Evolutionary conservation across 352 stramenopile genomes (phyloP), one percentile per base, ranked within the genome.

Genomic region (Blastocystis sp.): DNA sequence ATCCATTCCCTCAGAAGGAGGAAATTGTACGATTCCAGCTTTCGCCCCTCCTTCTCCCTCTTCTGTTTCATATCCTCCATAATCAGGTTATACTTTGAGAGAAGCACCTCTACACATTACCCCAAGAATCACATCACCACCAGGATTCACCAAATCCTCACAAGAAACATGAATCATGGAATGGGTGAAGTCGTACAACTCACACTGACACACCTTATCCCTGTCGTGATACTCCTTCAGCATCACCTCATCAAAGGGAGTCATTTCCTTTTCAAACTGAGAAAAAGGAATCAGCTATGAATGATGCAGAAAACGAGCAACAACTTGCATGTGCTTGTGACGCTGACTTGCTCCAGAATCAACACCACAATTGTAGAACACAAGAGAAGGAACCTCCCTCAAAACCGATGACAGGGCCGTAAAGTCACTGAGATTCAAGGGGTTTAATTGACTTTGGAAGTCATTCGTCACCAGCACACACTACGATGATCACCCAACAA

Each of bases 321-420:
- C n/a, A 56, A 87, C 77, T 76, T 87, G 77, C 11, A 87, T 87
- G 56, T 87, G 77, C 43, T 87, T 87, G 53, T 87, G 77, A 21
- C 52, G 61, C 56, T 87, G 77, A 76, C 77, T 87, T 38, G 77
- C 77, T 59, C 77, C 77, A 2, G 77, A 87, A 45, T 87, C 62
- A n/a, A 87, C 65, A 11, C 77, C 77, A 87, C 77, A 87, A 87
- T 87, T 87, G 56, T 62, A 87, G 41, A 87, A 87, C 41, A 87
- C 77, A 2, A 87, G n/a, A 0, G 77, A 87, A 62, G 38, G 77
- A 62, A 87, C 43, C n/a, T 87, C 48, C 2, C 38, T 52, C 14
- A 87, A 21, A 62, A 87, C 21, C 17, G 45, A 52, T 3, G 65
- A 76, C 34, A 87, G 21, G 2, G 11, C 14, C 38, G 40, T 59